Evolutionary conservation across 768 basidiomycete genomes (phyloP), one percentile per base, ranked within the genome.

Genomic region (Cystofilobasidium ferigula): DNA sequence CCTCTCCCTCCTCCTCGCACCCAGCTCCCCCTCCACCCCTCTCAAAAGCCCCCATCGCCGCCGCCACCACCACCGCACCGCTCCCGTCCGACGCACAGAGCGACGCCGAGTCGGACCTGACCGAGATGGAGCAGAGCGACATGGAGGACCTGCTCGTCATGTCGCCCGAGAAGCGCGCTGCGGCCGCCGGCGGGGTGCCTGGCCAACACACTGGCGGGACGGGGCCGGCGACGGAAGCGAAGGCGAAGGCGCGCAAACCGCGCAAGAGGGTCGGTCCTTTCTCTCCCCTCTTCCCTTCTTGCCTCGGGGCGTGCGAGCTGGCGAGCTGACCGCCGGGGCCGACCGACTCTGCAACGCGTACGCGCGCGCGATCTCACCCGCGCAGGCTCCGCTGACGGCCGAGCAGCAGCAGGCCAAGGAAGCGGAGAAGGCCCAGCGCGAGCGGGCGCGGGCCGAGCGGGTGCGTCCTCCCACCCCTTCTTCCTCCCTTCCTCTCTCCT

Each of bases 361-460:
- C n/a, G n/a, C n/a, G n/a, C n/a, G n/a, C n/a, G n/a, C n/a, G n/a
- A n/a, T n/a, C n/a, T n/a, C n/a, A n/a, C n/a, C n/a, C n/a, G n/a
- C n/a, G n/a, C 61, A 61, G 58, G 64, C 61, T 36, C 38, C 64
- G n/a, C 45, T n/a, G n/a, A 47, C 45, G 45, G 45, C 45, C 3
- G 45, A 54, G n/a, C 32, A 62, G 36, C 22, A 36, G 36, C 16
- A 18, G 32, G 47, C 53, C 9, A 24, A 24, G 35, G 36, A 32
- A n/a, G 47, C 47, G 38, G 60, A 67, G 43, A 67, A 57, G 65
- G 54, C 30, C n/a, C 12, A 12, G 6, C 28, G 0, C 24, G 47
- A 28, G 47, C 47, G 12, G 47, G 24, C 40, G n/a, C n/a, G n/a
- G n/a, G n/a, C n/a, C n/a, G n/a, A n/a, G n/a, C n/a, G n/a, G n/a